Percentiles rank a stretch among this genome's conserved stretches.
Conservation (phyloP, 345 rosid genomes). For the Ceriops decandra region DNA sequence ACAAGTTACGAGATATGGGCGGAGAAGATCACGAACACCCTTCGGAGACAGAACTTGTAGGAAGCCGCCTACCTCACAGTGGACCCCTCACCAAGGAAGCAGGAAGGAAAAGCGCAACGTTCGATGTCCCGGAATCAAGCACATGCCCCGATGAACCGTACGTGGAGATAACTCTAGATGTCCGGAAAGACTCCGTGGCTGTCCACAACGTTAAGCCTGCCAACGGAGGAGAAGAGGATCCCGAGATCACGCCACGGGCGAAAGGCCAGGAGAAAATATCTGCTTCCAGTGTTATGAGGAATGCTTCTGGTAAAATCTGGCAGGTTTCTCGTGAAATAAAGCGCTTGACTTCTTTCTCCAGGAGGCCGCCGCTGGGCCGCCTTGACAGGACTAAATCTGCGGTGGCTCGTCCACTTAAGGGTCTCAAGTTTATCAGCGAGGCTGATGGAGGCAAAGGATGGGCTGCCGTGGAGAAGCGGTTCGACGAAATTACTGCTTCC, state of each 20-base stretch:
- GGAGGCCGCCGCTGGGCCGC: conserved; percentile 34
- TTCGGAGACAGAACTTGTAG: conserved; percentile 43
- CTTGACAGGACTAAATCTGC: conserved; percentile 68
- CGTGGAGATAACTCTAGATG: conserved; percentile 33
- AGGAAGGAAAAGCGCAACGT: conserved; percentile 36
- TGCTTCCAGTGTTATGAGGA: conserved; percentile 30
- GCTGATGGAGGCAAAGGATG: conserved; percentile 65
- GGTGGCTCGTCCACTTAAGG: conserved; percentile 58
- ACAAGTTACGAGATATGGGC: conserved; percentile 25
- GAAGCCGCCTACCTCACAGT: conserved; percentile 26
- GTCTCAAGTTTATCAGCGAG: conserved; percentile 73
- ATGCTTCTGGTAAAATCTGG: conserved; percentile 45
- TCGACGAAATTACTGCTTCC: conserved; percentile 52
- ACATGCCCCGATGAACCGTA: conserved; percentile 27
- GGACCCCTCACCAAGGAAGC: conserved; percentile 51
- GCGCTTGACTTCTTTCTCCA: conserved; percentile 49
- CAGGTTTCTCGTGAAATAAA: conserved; percentile 67
- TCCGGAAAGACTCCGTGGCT: conserved; percentile 24
- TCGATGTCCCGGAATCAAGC: conserved; percentile 29
- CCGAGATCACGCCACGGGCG: conserved; percentile 40
- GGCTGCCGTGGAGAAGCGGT: conserved; percentile 62
- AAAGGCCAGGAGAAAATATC: conserved; percentile 51
- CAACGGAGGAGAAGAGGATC: conserved; percentile 35
- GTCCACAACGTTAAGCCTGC: conserved; percentile 36
- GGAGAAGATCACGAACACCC: conserved; percentile 29